Evolutionary conservation across 164 flowering plant species (phyloP), one percentile per base, ranked within the genome.

Genomic region (Taxillus chinensis): DNA sequence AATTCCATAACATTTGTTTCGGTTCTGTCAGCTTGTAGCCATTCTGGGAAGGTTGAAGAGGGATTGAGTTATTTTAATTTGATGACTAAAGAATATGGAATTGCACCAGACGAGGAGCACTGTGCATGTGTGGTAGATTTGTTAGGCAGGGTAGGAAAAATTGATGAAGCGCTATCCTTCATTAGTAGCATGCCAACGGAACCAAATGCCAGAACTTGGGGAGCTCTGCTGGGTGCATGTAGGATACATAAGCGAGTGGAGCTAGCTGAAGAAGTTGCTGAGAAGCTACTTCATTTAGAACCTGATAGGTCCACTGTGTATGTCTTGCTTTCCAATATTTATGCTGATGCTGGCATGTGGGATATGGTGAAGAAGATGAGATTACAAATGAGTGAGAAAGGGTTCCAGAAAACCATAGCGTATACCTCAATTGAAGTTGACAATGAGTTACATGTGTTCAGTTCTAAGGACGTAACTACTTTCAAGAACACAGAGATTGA

Each of bases 211-310:
- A 71, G 84, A 70, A 82, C 80, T 3, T 84, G 87, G 87, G 92
- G 85, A 57, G 81, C 92, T 12, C 80, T 84, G 63, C 86, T 86
- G 59, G 80, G 82, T 62, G 92, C 81, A 8, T 84, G 89, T 72
- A 75, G 67, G 60, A 52, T 72, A 57, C 74, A 82, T 63, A 39
- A 77, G 45, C 74, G 83, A 57, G 54, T 66, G 45, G 82, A 76
- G 49, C 59, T 86, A 55, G 92, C 78, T 7, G 78, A 84, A 75
- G 53, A 67, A 39, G 80, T 81, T 15, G 87, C 86, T 0, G 51
- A 55, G 40, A 65, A 66, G 39, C 80, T 86, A 43, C 66, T 83
- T 64, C 77, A 80, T 71, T 62, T 81, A 55, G 89, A 86, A 74
- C 89, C 92, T 39, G 68, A 53, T 7, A 81, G 66, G 71, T 81